These are phyloP conservation scores for Cydonia oblonga DNA, from an alignment of 331 rosid species.

Conservation along the genomic window DNA sequence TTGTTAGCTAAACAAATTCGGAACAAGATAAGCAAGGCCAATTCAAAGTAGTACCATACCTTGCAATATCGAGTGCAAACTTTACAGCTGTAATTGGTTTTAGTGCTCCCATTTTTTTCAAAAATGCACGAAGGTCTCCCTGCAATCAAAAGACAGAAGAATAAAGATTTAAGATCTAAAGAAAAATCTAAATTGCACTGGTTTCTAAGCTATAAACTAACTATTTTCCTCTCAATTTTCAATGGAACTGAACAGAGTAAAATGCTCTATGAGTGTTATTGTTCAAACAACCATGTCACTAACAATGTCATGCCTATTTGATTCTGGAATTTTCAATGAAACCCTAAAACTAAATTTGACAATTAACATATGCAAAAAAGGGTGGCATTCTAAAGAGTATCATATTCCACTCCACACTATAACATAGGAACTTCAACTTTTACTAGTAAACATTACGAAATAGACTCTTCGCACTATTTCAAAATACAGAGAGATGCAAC, in stretches of 20 bases:
- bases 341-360: not conserved
- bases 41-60: conserved; percentile 32
- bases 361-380: not conserved
- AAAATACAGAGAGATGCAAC: not conserved
- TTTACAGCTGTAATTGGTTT: conserved; percentile 57
- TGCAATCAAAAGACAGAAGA: conserved; percentile 13
- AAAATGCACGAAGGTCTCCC: conserved; percentile 67
- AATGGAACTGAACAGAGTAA: not conserved
- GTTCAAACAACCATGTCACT: not conserved
- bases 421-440: not conserved
- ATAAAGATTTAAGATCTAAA: not conserved
- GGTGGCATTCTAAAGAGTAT: not conserved
- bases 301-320: not conserved
- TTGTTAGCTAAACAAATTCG: not conserved
- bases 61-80: conserved; percentile 88
- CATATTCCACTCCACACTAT: not conserved
- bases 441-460: not conserved
- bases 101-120: conserved; percentile 54
- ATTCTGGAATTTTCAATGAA: not conserved
- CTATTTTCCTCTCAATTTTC: not conserved
- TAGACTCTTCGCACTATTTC: not conserved
- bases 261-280: not conserved
- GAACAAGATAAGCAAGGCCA: not conserved
- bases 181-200: not conserved
- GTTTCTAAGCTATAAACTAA: not conserved